Evolutionary conservation across 1,139 yeast genomes (phyloP), one percentile per base, ranked within the genome.

Genomic region (Blastobotrys raffinosifermentans): DNA sequence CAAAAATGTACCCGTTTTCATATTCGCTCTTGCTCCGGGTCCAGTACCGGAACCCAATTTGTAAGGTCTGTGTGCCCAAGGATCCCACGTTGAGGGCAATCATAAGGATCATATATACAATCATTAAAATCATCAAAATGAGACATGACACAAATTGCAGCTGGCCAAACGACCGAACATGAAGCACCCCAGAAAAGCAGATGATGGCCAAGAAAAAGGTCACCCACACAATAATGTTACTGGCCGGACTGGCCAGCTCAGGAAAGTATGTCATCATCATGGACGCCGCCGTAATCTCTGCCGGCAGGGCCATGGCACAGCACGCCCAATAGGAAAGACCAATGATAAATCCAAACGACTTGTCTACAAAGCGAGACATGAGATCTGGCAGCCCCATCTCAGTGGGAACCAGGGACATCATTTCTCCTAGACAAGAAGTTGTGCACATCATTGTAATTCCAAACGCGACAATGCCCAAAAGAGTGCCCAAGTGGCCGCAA

Each of bases 401-500:
- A 18, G 83, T 74, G 0, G 95, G 93, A 18, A 84, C 75, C 45
- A 85, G 68, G 0, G 94, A 82, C 8, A 84, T 86, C 82, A 86
- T 81, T 60, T 86, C 96, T 44, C 94, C 84, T 54, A 84, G 80
- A 4, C 89, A 77, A 17, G 79, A 63, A 70, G 84, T 74, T 1
- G 93, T 77, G 2, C 81, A 72, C 30, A 80, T 58, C 0, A 83
- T 87, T 11, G 85, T 68, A 1, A 75, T 53, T 0, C 93, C 93
- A 26, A 85, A 73, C 8, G 84, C 61, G 0, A 70, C 44, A 53
- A 77, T 85, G 2, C 94, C 94, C 2, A 86, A 53, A 7, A 84
- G 57, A 2, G 87, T 74, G 0, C 95, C 95, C 40, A 85, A 64
- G 0, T 95, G 94, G 2, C 96, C 96, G 2, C 89, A 81, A 14